Evolutionary conservation across 2,329 filamentous ascomycete genomes (phyloP), one percentile per base, ranked within the genome.

Genomic region (Phialocephala sp.): DNA sequence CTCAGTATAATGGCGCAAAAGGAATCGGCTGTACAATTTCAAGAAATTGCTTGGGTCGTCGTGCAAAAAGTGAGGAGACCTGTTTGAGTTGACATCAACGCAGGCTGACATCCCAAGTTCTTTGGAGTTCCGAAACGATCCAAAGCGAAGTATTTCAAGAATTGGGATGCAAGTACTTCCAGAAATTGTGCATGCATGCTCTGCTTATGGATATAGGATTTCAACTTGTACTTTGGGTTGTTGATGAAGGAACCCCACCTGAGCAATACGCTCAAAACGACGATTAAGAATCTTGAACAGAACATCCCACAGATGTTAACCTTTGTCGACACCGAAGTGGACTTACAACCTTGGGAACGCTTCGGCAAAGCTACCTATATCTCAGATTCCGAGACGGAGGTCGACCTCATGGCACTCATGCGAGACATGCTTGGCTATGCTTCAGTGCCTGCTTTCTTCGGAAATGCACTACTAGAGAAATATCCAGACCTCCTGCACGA

Each of bases 291-390:
- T 63, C 76, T 83, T 6, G 77, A 83, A 66, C 74, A 76, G 8
- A 79, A 82, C 20, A 79, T 85, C 12, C 83, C 84, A 4, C 83
- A 86, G 61, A 75, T 91, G 39, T 81, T 89, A 45, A 87, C 86
- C 0, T 89, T 88, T 70, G 82, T 81, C 43, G 79, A 81, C 8
- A 88, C 85, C 20, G 77, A 82, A 2, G 85, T 90, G 27, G 88
- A 91, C 71, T 85, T 89, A 66, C 81, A 82, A 70, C 79, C 80
- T 1, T 90, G 88, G 88, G 88, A 91, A 73, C 82, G 85, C 39
- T 77, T 75, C n/a, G 81, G 79, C 20, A 76, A 80, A 11, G 78
- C 84, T 1, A 76, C 77, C 2, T 75, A 80, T 11, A 73, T 79
- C 4, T 81, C 83, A 18, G 69, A 77, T 1, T 76, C 78, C 35